Conservation (phyloP, 2,329 filamentous ascomycete genomes). For the Ceratocystis cacaofunesta region DNA sequence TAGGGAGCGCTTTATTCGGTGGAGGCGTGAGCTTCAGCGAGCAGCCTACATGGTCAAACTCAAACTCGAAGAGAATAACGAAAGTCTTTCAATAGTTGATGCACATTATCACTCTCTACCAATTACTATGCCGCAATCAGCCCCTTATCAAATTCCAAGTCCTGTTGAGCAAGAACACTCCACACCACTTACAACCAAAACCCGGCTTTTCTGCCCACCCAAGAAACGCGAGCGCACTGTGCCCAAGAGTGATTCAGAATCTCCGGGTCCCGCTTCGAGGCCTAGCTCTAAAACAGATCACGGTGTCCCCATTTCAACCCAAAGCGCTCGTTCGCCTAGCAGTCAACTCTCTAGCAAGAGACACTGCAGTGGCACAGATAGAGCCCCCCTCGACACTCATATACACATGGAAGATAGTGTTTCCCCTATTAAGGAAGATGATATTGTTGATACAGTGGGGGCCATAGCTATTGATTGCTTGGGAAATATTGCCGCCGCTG, state of each 20-base stretch:
- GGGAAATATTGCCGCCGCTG: constrained; percentile 83
- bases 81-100: constrained; percentile 14
- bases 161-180: not conserved
- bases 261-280: not conserved
- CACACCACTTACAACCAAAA: not conserved
- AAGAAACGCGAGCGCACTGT: not conserved
- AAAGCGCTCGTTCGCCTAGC: not conserved
- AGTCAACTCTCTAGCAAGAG: constrained; percentile 9
- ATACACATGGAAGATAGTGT: not conserved
- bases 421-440: constrained; percentile 26
- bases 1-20: constrained; percentile 61
- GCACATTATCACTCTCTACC: constrained; percentile 15
- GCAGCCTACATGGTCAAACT: constrained; percentile 29
- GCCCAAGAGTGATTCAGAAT: not conserved
- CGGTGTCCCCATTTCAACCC: not conserved
- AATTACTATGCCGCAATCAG: not conserved
- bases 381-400: not conserved
- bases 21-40: constrained; percentile 57
- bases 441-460: constrained; percentile 83
- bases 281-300: not conserved
- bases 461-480: constrained; percentile 80
- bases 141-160: not conserved
- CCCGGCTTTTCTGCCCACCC: not conserved
- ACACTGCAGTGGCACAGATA: not conserved
- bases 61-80: constrained; percentile 25